Percentiles rank a stretch among this genome's conserved stretches.
These are phyloP conservation scores for Trichophyton schoenleinii DNA, from an alignment of 2,329 filamentous ascomycete genomes.

Conservation along the genomic window DNA sequence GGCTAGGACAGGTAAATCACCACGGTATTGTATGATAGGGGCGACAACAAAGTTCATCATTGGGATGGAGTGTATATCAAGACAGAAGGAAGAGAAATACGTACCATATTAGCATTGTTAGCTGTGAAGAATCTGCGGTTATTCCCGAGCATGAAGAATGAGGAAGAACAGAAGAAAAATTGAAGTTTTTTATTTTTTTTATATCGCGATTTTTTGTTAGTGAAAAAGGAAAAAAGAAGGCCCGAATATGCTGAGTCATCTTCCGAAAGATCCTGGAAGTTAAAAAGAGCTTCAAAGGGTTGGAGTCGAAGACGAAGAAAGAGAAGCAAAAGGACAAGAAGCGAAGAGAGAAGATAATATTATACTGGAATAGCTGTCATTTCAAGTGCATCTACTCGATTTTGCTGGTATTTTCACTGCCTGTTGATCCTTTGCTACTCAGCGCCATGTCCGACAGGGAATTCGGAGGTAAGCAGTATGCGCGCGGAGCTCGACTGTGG, in stretches of 20 bases:
- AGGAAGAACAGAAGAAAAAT: not conserved
- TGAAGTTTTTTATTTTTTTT: not conserved
- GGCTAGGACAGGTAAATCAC: slow-evolving; percentile 51
- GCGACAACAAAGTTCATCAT: slow-evolving; percentile 52
- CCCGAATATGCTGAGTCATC: not conserved
- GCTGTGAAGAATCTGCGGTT: not conserved
- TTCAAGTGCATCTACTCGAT: not conserved
- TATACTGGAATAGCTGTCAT: not conserved
- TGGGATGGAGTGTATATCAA: not conserved
- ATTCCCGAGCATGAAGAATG: not conserved
- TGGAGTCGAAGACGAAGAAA: not conserved
- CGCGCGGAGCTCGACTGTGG: not conserved
- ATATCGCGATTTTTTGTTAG: not conserved
- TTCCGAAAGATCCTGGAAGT: not conserved
- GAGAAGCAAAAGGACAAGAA: not conserved
- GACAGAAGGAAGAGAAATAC: not conserved
- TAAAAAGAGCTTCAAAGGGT: not conserved
- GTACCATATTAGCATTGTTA: not conserved
- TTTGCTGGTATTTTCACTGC: not conserved
- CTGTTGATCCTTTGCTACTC: not conserved
- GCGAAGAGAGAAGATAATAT: not conserved
- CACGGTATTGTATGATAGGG: slow-evolving; percentile 47
- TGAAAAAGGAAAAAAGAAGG: not conserved
- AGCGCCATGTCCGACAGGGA: slow-evolving; percentile 12
- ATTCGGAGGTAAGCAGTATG: slow-evolving; percentile 7